A percentile compares a stretch with the other conserved stretches of the same genome.
phyloP scores from a whole-genome alignment of 495 filamentous ascomycete genomes.

The Trichoderma parareesei region DNA sequence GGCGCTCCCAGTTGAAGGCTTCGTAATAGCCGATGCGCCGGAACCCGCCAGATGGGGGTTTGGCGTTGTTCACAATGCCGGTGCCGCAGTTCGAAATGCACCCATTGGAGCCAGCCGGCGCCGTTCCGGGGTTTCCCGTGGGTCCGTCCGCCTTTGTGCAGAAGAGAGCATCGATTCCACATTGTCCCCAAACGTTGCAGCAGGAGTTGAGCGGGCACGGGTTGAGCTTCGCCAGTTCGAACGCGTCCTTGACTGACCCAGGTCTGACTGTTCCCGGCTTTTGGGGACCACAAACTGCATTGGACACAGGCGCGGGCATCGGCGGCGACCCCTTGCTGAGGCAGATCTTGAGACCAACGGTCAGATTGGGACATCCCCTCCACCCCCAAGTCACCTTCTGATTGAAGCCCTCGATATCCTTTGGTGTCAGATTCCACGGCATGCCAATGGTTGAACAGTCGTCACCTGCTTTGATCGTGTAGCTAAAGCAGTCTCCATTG shows the following conservation, averaged over 20 bases:
- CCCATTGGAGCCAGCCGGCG: conserved; percentile 25
- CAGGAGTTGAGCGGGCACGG: neutral
- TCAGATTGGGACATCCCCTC: conserved; percentile 28
- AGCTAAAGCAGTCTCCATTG: conserved; percentile 27
- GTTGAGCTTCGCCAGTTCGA: no score
- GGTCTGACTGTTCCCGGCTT: neutral
- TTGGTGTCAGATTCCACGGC: conserved; percentile 17
- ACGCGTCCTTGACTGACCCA: no score
- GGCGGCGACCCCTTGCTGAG: conserved; percentile 32
- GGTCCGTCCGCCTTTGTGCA: conserved; percentile 21
- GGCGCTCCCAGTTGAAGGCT: conserved; percentile 20
- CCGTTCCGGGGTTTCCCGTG: conserved; percentile 33
- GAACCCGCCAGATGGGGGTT: conserved; percentile 6
- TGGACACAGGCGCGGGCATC: conserved; percentile 27
- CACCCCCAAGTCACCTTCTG: conserved; percentile 32
- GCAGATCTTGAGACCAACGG: conserved; percentile 26
- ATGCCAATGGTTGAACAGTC: conserved; percentile 7
- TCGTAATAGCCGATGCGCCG: conserved; percentile 22
- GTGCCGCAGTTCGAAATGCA: conserved; percentile 42
- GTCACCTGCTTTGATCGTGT: conserved; percentile 24
- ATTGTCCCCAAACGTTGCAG: conserved; percentile 37
- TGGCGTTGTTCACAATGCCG: conserved; percentile 15
- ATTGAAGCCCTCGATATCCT: conserved; percentile 28
- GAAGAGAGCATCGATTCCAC: conserved; percentile 38
- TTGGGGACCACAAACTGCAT: conserved; percentile 33